Evolutionary conservation across 257 asterid species (phyloP), one percentile per base, ranked within the genome.

Genomic region (Nicotiana obtusifolia): DNA sequence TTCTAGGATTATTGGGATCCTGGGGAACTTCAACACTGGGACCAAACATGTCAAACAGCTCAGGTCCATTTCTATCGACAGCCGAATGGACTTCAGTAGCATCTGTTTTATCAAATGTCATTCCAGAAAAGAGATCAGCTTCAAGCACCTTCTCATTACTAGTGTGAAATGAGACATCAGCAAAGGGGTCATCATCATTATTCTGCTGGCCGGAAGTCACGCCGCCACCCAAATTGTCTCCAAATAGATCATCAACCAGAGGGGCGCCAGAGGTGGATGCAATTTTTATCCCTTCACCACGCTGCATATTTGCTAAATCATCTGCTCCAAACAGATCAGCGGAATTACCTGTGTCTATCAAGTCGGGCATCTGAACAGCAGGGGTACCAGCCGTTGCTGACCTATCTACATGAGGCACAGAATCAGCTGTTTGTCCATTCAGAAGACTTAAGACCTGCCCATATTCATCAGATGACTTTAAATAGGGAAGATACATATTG

Each of bases 121-220:
- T 82, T 77, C 91, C 94, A 84, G 97, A 91, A 82, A 95, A 92
- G 84, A 89, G 82, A 90, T 92, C 96, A 49, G 85, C 82, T 71
- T 76, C 87, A 41, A 85, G 89, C 84, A 84, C 93, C 78, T 87
- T 91, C 76, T 83, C 88, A 85, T 80, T 87, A 87, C 80, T 81
- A 84, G 24, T 84, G 89, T 91, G 92, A 66, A 96, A 96, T 14
- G 97, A 92, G 83, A 96, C 99, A 86, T 93, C 98, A 24, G 97
- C 98, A 86, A 96, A 96, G 69, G 98, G 98, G 87, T 96, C 99
- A 84, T 91, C 97, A 73, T 90, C 94, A 76, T 82, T 84, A 64
- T 87, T 89, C 59, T 86, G 91, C 81, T 65, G 89, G 47, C 77
- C 64, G 77, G 86, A 82, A 83, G 85, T 83, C 77, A 82, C 87